Conservation (phyloP, 176 grass and related monocot species). For the Dendrocalamus sinicus region DNA sequence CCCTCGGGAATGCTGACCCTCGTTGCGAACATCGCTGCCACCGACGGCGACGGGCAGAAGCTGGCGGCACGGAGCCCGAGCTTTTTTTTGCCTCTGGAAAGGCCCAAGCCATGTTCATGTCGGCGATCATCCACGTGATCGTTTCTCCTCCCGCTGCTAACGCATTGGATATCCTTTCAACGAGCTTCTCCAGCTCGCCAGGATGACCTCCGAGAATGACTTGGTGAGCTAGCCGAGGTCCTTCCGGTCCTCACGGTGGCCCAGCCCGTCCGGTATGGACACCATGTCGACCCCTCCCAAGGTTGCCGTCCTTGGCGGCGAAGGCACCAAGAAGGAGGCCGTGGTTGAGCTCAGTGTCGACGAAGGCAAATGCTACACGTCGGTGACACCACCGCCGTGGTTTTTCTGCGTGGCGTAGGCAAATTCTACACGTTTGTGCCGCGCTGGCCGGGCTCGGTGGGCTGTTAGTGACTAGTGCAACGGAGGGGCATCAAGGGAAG, state of each 20-base stretch:
- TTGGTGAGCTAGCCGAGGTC: conserved; percentile 25
- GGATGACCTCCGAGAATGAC: conserved; percentile 51
- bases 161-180: conserved; percentile 27
- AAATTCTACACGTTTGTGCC: too few species aligned
- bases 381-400: too few species aligned
- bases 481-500: too few species aligned
- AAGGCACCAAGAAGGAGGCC: not conserved
- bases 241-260: conserved; percentile 52
- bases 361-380: too few species aligned
- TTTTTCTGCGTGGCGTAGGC: too few species aligned
- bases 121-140: conserved; percentile 63
- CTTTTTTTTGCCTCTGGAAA: conserved; percentile 42
- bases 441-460: too few species aligned
- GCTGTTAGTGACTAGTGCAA: too few species aligned
- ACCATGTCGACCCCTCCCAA: conserved; percentile 55
- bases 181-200: conserved; percentile 52
- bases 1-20: conserved; percentile 48
- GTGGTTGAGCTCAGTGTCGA: too few species aligned
- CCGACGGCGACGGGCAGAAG: conserved; percentile 51
- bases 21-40: conserved; percentile 37
- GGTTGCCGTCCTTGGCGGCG: not conserved
- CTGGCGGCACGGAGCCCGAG: conserved; percentile 46
- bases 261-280: conserved; percentile 65
- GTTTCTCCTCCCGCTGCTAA: not conserved
- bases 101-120: conserved; percentile 63